Evolutionary conservation across 495 filamentous ascomycete genomes (phyloP), one percentile per base, ranked within the genome.

Genomic region (Penicillium angulare): DNA sequence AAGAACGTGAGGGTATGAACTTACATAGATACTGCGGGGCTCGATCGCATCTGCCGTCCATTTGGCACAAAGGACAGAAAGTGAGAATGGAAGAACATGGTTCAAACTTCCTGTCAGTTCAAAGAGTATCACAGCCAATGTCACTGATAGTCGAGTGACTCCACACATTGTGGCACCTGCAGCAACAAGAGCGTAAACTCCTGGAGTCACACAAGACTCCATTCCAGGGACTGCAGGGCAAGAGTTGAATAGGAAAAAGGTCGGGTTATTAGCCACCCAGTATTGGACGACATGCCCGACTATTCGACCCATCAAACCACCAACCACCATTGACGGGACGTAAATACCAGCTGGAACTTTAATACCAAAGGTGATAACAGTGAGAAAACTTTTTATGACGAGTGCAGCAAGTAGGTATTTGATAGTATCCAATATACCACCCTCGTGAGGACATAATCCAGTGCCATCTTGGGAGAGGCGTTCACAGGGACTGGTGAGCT

Each of bases 101-200:
- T 97, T 86, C 17, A 98, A 68, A 69, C 89, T 95, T 47, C 93
- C 93, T 0, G 93, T 98, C 41, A 98, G 72, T 65, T 98, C 93
- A 61, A 98, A 97, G 0, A 97, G 77, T 55, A 98, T 97, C 58
- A 98, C 89, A 10, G 90, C 90, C 0, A 98, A 80, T 1, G 93
- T 97, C 9, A 98, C 91, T 0, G 93, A 97, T 24, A 98, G 69
- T 24, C 93, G 80, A 10, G 93, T 98, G 6, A 97, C 93, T 43
- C 93, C 93, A 57, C 93, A 97, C 93, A 98, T 98, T 10, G 92
- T 96, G 12, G 91, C 89, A 16, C 93, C 93, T 41, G 93, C 93
- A 21, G 92, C 95, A 47, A 96, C 89, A 59, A 98, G 79, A 2
- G 90, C 93, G 66, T 98, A 98, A 0, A 98, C 90, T 12, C 93